These are phyloP conservation scores for Globisporangium echinulatum DNA, from an alignment of 352 stramenopile genomes.

Conservation along the genomic window DNA sequence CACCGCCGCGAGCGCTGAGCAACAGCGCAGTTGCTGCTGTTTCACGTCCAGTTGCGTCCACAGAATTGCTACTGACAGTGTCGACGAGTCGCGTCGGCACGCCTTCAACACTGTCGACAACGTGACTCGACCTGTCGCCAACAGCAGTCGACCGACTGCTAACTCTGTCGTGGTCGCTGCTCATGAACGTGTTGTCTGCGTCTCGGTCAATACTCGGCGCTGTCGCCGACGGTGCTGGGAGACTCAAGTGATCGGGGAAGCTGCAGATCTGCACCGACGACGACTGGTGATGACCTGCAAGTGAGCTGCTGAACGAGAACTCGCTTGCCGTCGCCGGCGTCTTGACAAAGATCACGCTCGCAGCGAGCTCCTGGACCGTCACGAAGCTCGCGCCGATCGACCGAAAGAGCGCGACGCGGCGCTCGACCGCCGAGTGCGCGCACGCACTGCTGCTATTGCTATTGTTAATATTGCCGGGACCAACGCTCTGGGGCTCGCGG, in stretches of 20 bases:
- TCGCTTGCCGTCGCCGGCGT: constrained; percentile 43
- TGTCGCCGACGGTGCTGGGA: constrained; percentile 16
- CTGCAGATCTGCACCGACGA: constrained; percentile 50
- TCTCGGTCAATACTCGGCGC: constrained; percentile 16
- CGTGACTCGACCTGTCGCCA: background rate
- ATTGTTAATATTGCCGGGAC: background rate
- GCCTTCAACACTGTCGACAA: background rate
- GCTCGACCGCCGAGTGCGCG: constrained; percentile 31
- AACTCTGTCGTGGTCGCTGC: background rate
- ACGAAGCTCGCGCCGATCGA: constrained; percentile 60
- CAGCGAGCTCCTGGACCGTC: constrained; percentile 75
- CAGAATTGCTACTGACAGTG: background rate
- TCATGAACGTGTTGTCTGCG: constrained; percentile 8
- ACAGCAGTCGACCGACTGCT: background rate
- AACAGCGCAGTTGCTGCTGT: background rate
- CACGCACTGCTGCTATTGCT: background rate
- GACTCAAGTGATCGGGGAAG: constrained; percentile 65
- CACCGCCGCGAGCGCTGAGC: background rate
- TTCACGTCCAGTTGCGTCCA: too few relatives aligned
- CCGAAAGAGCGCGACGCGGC: constrained; percentile 52
- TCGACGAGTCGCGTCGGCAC: background rate
- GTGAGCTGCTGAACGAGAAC: constrained; percentile 55
- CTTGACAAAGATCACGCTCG: constrained; percentile 81
- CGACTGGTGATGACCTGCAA: constrained; percentile 41
- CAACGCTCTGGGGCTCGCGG: constrained; percentile 13